Evolutionary conservation across 139 green algal genomes (phyloP).

Genomic region (Chlamydomonas schloesseri): DNA sequence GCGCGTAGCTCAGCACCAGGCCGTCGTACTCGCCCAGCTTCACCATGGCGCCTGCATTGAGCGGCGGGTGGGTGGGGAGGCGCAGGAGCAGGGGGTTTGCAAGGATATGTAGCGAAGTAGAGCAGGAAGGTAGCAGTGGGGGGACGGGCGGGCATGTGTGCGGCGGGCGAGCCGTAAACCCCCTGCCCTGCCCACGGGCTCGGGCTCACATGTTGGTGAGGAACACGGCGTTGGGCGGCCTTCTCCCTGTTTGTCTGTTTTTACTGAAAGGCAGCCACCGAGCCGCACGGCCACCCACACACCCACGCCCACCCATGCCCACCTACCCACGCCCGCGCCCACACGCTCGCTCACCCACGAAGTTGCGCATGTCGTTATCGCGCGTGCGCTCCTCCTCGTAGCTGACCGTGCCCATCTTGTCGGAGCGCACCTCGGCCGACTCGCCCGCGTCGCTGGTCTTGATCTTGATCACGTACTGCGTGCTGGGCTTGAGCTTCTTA

Average conservation of each 20-base stretch:
- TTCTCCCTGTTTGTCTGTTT: too few species aligned
- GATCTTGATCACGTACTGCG: constrained; percentile 43
- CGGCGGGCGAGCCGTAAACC: too few species aligned
- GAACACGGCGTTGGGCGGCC: too few species aligned
- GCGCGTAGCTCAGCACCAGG: constrained; percentile 27
- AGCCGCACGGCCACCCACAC: too few species aligned
- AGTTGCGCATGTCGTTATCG: constrained; percentile 43
- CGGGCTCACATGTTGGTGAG: too few species aligned
- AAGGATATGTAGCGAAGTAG: too few species aligned
- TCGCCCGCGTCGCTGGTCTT: constrained; percentile 18
- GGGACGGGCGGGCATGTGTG: too few species aligned
- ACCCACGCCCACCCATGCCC: neutral
- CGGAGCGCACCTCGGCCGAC: constrained; percentile 6
- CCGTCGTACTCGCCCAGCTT: constrained; percentile 54
- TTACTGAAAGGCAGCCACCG: too few species aligned
- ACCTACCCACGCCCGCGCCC: neutral
- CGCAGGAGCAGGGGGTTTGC: too few species aligned
- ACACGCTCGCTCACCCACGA: constrained; percentile 26
- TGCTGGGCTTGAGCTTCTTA: constrained; percentile 43
- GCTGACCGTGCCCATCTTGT: constrained; percentile 33
- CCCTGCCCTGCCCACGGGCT: too few species aligned
- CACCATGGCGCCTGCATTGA: constrained; percentile 43
- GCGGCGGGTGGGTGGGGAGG: neutral
- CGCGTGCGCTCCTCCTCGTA: constrained; percentile 37
- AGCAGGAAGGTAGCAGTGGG: too few species aligned